These are phyloP conservation scores for Orbilia ellipsospora DNA, from an alignment of 2,329 filamentous ascomycete genomes.

Conservation along the genomic window DNA sequence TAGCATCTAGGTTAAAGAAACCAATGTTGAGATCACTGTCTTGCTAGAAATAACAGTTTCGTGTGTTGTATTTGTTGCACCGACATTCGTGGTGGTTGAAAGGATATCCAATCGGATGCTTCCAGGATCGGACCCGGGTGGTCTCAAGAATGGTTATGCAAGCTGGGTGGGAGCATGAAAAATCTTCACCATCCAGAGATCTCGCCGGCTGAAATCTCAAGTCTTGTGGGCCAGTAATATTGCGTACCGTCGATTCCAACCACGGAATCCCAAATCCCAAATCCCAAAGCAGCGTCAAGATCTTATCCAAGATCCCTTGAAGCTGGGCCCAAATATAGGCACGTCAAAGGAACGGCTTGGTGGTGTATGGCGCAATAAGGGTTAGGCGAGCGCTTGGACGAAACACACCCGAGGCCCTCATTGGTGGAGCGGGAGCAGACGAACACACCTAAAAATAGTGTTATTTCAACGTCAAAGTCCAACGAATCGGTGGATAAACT, in stretches of 20 bases:
- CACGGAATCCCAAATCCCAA: constrained; percentile 1
- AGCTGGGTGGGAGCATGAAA: constrained; percentile 6
- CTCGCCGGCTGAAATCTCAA: neutral
- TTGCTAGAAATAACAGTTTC: too few relatives aligned
- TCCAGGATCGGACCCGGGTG: neutral
- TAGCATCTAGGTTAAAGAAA: too few relatives aligned
- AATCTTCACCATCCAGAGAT: neutral
- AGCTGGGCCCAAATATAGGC: constrained; percentile 38
- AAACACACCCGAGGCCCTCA: constrained; percentile 43
- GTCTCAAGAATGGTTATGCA: neutral
- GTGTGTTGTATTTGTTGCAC: constrained; percentile 14
- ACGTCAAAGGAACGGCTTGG: constrained; percentile 17
- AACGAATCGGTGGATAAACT: neutral
- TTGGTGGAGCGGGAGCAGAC: constrained; percentile 50
- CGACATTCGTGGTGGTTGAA: too few relatives aligned
- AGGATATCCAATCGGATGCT: constrained; percentile 25
- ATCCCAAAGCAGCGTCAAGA: constrained; percentile 15
- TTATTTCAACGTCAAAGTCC: constrained; percentile 15
- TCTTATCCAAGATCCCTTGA: constrained; percentile 33
- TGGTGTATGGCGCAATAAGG: constrained; percentile 43
- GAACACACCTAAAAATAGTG: constrained; percentile 40
- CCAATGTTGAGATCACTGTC: too few relatives aligned
- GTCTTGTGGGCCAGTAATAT: constrained; percentile 22
- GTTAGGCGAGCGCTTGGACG: constrained; percentile 52
- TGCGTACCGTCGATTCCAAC: constrained; percentile 32